Evolutionary conservation across 805 yeast species (phyloP), one percentile per base, ranked within the genome.

Genomic region (Kluyveromyces siamensis): DNA sequence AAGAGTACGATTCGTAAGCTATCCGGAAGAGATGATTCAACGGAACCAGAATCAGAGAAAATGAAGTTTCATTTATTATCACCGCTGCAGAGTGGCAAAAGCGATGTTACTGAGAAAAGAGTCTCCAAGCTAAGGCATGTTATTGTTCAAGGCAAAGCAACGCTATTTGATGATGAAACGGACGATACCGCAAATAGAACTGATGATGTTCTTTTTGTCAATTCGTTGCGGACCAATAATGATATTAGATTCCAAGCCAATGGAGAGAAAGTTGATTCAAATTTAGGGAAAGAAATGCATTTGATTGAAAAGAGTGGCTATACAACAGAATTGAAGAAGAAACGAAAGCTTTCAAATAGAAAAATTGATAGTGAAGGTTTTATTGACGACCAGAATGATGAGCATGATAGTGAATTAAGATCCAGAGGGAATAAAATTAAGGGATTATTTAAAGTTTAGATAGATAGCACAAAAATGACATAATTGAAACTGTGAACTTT

Each of bases 1-100:
- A 65, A 66, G 50, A 64, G 59, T 50, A 61, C 48, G 11, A 57
- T 66, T 18, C 61, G 65, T 27, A 51, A 52, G 16, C 41, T 66
- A 44, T 7, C 59, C 60, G 18, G 40, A 25, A 4, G 55, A 55
- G n/a, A 46, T 52, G 2, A 47, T 55, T 37, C 19, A 49, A 14
- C 40, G 47, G 13, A 37, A 21, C 2, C 7, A 16, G 39, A 35
- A 11, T 33, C 45, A 21, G 48, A 55, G 8, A 45, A 40, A 17
- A 47, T 44, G n/a, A 46, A 45, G n/a, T 52, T 54, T 37, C 67
- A 61, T 50, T 43, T 62, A 14, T 39, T 61, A 35, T 60, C 62
- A 2, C 65, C 65, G 2, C 48, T 61, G 17, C 47, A 46, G 17
- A 39, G 44, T 19, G 39, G 39, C 17, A 41, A 36, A 5, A n/a